These are phyloP conservation scores for Phytophthora pistaciae DNA, from an alignment of 352 stramenopile genomes.

Conservation along the genomic window DNA sequence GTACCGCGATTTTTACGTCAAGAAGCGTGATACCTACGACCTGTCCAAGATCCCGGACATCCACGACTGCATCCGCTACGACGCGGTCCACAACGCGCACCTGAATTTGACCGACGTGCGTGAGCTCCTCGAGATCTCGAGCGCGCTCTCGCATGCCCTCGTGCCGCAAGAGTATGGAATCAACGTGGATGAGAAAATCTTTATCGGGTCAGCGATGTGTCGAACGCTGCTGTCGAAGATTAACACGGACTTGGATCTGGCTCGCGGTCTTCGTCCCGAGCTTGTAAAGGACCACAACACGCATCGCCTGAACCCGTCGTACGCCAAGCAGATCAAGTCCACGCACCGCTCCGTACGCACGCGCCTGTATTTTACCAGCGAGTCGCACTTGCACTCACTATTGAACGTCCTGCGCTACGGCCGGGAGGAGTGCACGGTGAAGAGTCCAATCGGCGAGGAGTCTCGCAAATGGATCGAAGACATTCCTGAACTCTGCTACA, in stretches of 20 bases:
- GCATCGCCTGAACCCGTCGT: constrained; percentile 84
- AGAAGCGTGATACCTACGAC: constrained; percentile 94
- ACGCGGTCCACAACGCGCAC: constrained; percentile 98
- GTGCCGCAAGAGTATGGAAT: constrained; percentile 93
- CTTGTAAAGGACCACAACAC: constrained; percentile 72
- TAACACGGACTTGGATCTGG: constrained; percentile 87
- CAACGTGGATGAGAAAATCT: constrained; percentile 87
- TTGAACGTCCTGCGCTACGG: constrained; percentile 98
- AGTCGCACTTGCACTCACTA: constrained; percentile 98
- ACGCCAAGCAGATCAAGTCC: constrained; percentile 91
- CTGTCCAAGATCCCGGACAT: constrained; percentile 98
- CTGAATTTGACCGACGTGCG: constrained; percentile 93
- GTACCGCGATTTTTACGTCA: constrained; percentile 96
- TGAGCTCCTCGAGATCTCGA: constrained; percentile 96
- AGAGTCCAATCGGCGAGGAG: constrained; percentile 70
- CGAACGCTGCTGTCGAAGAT: constrained; percentile 91
- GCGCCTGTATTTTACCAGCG: constrained; percentile 99
- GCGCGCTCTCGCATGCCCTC: constrained; percentile 91
- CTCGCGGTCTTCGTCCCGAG: constrained; percentile 55
- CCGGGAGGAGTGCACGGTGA: constrained; percentile 64
- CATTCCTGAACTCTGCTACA: constrained; percentile 98
- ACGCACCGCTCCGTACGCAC: constrained; percentile 97
- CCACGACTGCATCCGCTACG: constrained; percentile 98
- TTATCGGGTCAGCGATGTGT: constrained; percentile 90
- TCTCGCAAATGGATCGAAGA: constrained; percentile 89